Percentiles rank a stretch among this genome's conserved stretches.
Conservation (phyloP, 2,329 filamentous ascomycete species). For the Sporothrix mexicana region DNA sequence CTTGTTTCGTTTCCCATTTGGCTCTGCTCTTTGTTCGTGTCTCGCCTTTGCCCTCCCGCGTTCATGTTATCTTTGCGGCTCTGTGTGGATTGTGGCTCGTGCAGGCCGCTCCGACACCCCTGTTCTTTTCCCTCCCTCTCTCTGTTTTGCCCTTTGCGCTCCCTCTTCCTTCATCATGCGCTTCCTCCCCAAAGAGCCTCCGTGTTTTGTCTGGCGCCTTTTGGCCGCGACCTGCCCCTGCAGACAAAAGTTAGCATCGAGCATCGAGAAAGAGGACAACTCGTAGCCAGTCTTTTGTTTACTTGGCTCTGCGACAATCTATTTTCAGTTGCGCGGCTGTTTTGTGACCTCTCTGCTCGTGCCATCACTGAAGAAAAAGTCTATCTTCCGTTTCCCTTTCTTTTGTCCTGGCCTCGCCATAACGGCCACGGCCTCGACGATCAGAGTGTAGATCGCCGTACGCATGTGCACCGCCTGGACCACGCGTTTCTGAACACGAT, state of each 20-base stretch:
- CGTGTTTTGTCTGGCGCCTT: constrained; percentile 31
- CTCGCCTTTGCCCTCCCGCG: background rate
- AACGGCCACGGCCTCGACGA: constrained; percentile 1
- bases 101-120: background rate
- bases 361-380: constrained; percentile 12
- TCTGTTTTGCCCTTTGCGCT: background rate
- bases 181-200: background rate
- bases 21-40: background rate
- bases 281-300: constrained; percentile 6
- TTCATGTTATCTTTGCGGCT: background rate
- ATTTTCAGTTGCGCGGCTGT: constrained; percentile 7
- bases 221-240: constrained; percentile 28
- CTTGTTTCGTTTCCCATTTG: background rate
- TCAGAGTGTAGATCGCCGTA: background rate
- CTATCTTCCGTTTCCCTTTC: background rate
- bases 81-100: constrained; percentile 18
- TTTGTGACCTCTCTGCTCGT: background rate
- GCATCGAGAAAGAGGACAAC: background rate
- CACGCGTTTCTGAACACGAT: no score
- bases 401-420: background rate
- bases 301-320: background rate
- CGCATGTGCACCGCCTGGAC: constrained; percentile 7
- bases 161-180: background rate
- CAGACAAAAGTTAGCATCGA: constrained; percentile 2
- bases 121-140: no score